A percentile compares a stretch with the other conserved stretches of the same genome.
Conservation (phyloP, 208 protist species). For the Leishmania aethiopica region DNA sequence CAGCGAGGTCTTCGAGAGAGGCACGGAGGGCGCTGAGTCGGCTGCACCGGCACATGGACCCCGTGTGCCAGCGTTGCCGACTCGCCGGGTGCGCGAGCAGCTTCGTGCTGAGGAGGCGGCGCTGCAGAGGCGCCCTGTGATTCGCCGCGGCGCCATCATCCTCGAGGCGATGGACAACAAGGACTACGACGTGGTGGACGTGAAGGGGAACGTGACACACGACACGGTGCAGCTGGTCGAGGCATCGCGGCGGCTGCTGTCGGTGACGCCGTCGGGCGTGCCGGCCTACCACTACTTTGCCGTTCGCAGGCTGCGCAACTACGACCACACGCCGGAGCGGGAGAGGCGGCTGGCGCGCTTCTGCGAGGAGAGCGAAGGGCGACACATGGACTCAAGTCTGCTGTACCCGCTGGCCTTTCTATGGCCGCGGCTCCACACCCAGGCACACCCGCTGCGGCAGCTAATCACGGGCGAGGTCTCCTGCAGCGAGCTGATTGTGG, state of each 20-base stretch:
- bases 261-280: constrained; percentile 13
- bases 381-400: constrained; percentile 40
- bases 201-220: constrained; percentile 53
- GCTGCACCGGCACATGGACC: neutral
- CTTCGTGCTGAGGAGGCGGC: constrained; percentile 34
- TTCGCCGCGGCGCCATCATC: constrained; percentile 58
- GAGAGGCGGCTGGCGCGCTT: constrained; percentile 28
- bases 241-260: constrained; percentile 52
- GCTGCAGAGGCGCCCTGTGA: constrained; percentile 22
- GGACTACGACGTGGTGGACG: constrained; percentile 57
- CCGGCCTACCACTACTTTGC: constrained; percentile 68
- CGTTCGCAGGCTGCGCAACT: constrained; percentile 58
- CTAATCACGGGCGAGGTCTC: constrained; percentile 37
- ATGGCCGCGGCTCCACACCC: constrained; percentile 44
- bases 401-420: constrained; percentile 56
- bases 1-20: constrained; percentile 9
- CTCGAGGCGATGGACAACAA: constrained; percentile 84
- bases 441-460: constrained; percentile 27
- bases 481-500: constrained; percentile 70
- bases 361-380: constrained; percentile 32
- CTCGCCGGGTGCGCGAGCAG: constrained; percentile 32
- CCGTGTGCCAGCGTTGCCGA: neutral
- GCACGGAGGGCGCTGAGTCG: neutral
- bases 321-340: constrained; percentile 36
- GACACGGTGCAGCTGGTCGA: constrained; percentile 70